Conservation (phyloP, 2,329 filamentous ascomycete species). For the Stachybotrys echinatus region DNA sequence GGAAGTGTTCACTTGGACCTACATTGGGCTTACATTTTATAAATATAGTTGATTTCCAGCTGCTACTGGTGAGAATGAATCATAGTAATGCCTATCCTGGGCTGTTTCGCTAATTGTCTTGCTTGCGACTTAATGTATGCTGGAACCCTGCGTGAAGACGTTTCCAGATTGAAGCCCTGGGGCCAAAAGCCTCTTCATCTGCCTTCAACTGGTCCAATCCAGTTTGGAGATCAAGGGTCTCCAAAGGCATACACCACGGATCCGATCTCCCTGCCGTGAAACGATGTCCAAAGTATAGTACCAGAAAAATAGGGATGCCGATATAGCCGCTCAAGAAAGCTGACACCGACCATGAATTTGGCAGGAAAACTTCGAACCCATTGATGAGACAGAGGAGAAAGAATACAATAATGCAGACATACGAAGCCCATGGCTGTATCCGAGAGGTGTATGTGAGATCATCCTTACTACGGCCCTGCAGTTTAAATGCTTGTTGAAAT, state of each 20-base stretch:
- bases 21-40: too few relatives aligned
- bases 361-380: slow-evolving; percentile 61
- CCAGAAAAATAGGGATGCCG: slow-evolving; percentile 57
- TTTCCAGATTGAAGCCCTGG: too few relatives aligned
- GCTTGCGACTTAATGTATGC: too few relatives aligned
- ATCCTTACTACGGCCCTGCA: slow-evolving; percentile 31
- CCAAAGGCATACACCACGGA: slow-evolving; percentile 42
- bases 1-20: too few relatives aligned
- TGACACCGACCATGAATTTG: slow-evolving; percentile 46
- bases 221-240: slow-evolving; percentile 47
- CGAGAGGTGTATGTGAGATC: slow-evolving; percentile 46
- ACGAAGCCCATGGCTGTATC: slow-evolving; percentile 54
- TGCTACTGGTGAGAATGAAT: too few relatives aligned
- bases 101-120: too few relatives aligned
- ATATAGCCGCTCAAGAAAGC: slow-evolving; percentile 60
- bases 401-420: slow-evolving; percentile 45
- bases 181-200: neutral
- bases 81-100: too few relatives aligned
- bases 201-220: slow-evolving; percentile 41
- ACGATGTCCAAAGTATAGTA: slow-evolving; percentile 36
- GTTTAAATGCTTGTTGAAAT: slow-evolving; percentile 38
- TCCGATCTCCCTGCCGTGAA: slow-evolving; percentile 25
- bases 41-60: too few relatives aligned
- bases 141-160: too few relatives aligned
- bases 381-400: slow-evolving; percentile 52